Conservation (phyloP, 768 basidiomycete genomes). For the Fibroporia radiculosa region DNA sequence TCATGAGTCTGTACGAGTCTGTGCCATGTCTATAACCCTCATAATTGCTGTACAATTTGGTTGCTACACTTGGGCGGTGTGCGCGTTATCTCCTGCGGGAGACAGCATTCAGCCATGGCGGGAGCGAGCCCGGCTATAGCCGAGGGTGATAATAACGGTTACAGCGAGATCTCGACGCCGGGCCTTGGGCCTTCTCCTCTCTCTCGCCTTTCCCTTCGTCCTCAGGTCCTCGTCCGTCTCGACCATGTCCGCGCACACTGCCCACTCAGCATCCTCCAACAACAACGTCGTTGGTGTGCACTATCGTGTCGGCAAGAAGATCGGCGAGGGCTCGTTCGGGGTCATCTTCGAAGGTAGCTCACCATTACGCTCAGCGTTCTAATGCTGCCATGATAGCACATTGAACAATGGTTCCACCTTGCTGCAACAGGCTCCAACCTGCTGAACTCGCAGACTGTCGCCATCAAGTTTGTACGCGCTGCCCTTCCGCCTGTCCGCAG, state of each 20-base stretch:
- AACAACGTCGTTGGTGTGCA: constrained; percentile 90
- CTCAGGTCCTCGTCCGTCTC: constrained; percentile 4
- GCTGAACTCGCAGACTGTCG: constrained; percentile 96
- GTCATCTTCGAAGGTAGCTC: constrained; percentile 83
- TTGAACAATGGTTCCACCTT: background rate
- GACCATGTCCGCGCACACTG: constrained; percentile 32
- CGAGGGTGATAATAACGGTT: constrained; percentile 4
- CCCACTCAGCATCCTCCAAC: constrained; percentile 42
- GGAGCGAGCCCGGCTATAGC: constrained; percentile 1
- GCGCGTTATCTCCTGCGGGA: background rate
- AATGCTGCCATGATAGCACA: background rate
- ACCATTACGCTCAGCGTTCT: constrained; percentile 4
- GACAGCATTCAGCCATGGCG: background rate
- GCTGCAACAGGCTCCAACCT: constrained; percentile 77
- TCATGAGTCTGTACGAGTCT: constrained; percentile 2
- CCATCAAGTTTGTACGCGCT: constrained; percentile 96
- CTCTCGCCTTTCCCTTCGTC: constrained; percentile 10
- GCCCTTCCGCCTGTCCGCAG: constrained; percentile 3
- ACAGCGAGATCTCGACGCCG: background rate
- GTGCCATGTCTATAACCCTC: background rate
- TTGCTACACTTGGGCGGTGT: background rate
- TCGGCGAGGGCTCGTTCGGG: constrained; percentile 97
- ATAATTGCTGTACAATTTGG: background rate
- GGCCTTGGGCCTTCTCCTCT: constrained; percentile 7
- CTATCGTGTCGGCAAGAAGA: constrained; percentile 97